Evolutionary conservation across 257 asterid genomes (phyloP).

Genomic region (Primulina eburnea): DNA sequence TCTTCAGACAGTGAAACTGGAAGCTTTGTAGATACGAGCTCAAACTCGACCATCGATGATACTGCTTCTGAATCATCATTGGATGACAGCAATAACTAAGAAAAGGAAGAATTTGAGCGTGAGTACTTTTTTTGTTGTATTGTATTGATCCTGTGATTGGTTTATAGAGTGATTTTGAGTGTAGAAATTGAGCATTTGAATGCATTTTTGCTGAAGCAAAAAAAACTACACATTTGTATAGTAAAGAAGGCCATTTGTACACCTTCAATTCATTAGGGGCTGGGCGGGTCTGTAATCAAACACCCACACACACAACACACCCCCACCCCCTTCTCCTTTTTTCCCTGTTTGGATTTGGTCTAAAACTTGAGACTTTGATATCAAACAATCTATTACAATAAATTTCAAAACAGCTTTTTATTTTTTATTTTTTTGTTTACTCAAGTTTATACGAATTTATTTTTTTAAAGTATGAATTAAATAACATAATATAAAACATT

Average conservation of each 20-base stretch:
- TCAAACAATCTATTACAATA: too few species aligned
- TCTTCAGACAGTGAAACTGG: conserved; percentile 59
- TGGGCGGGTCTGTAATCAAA: too few species aligned
- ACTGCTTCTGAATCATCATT: conserved; percentile 93
- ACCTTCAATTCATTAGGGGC: conserved; percentile 13
- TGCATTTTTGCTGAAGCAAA: conserved; percentile 33
- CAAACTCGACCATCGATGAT: conserved; percentile 65
- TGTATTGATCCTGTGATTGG: conserved; percentile 33
- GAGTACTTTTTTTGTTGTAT: background rate
- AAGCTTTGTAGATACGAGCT: conserved; percentile 50
- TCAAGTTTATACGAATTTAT: too few species aligned
- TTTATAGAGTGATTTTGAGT: conserved; percentile 25
- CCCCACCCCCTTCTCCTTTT: too few species aligned
- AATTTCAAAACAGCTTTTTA: too few species aligned
- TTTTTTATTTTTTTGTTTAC: too few species aligned
- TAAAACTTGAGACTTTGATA: too few species aligned
- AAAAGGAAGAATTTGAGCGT: conserved; percentile 17
- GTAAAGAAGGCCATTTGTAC: conserved; percentile 37
- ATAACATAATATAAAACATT: too few species aligned
- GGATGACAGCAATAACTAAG: conserved; percentile 49
- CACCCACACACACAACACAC: too few species aligned
- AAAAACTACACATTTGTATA: conserved; percentile 37
- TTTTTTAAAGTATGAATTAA: background rate
- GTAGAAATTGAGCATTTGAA: conserved; percentile 37
- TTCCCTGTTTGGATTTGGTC: too few species aligned